Evolutionary conservation across 352 stramenopile species (phyloP).

Genomic region (Phytophthora pisi): DNA sequence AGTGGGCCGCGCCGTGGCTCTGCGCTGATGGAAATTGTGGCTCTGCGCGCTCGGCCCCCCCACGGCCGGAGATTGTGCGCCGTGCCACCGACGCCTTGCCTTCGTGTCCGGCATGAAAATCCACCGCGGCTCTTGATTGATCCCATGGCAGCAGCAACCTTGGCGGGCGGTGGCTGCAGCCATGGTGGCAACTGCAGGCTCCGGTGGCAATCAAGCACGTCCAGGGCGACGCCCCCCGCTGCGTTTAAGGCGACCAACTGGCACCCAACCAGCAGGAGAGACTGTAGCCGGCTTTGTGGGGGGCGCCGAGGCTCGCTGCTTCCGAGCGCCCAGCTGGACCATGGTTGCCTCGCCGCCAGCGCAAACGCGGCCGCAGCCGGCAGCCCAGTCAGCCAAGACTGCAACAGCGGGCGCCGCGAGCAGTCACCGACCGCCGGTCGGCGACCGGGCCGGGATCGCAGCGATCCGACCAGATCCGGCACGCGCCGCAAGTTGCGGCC

Average conservation of each 20-base stretch:
- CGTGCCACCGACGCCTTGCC: neutral
- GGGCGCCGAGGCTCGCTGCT: conserved; percentile 1
- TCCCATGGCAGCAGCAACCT: neutral
- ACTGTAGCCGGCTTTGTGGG: conserved; percentile 10
- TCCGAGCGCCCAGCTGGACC: conserved; percentile 25
- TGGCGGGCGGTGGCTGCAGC: neutral
- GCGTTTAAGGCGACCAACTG: neutral
- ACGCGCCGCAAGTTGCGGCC: too few species aligned
- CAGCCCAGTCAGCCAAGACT: conserved; percentile 8
- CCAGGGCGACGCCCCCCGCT: neutral
- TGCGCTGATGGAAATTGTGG: conserved; percentile 31
- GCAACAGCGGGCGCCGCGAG: neutral
- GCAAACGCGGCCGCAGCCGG: conserved; percentile 4
- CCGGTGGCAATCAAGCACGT: neutral
- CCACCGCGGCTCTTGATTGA: conserved; percentile 15
- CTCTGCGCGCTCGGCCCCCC: neutral
- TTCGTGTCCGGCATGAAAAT: conserved; percentile 17
- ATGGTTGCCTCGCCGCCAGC: conserved; percentile 2
- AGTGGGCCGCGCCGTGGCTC: conserved; percentile 16
- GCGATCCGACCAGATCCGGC: conserved; percentile 32
- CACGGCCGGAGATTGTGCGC: neutral
- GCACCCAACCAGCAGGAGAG: conserved; percentile 28
- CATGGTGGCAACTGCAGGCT: neutral
- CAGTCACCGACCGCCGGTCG: conserved; percentile 11
- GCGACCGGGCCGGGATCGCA: neutral